These are phyloP conservation scores for Kuraishia borneana DNA, from an alignment of 805 yeast genomes.

Conservation along the genomic window DNA sequence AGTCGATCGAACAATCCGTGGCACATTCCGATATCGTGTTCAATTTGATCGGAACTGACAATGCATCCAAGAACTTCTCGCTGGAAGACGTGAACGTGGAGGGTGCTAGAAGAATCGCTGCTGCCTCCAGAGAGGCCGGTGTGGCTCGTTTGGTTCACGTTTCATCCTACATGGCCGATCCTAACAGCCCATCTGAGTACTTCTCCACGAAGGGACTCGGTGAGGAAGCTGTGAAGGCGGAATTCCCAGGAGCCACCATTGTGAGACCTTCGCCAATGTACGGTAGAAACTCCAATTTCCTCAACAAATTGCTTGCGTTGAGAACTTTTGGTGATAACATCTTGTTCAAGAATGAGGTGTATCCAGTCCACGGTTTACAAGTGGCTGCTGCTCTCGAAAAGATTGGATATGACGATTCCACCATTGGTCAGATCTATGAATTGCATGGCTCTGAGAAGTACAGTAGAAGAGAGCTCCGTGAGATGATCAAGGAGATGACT, in stretches of 20 bases:
- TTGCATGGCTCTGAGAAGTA: slow-evolving; percentile 62
- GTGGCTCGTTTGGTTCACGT: slow-evolving; percentile 72
- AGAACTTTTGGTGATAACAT: slow-evolving; percentile 53
- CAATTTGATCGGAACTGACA: slow-evolving; percentile 70
- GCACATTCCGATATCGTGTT: slow-evolving; percentile 74
- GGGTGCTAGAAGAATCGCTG: slow-evolving; percentile 66
- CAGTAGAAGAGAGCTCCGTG: slow-evolving; percentile 52
- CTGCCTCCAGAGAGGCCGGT: slow-evolving; percentile 55
- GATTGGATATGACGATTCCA: slow-evolving; percentile 73
- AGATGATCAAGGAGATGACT: slow-evolving; percentile 44
- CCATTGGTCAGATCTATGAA: slow-evolving; percentile 68
- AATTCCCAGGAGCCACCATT: slow-evolving; percentile 66
- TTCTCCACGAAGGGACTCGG: slow-evolving; percentile 73
- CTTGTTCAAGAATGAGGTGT: slow-evolving; percentile 50
- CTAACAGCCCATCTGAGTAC: slow-evolving; percentile 55
- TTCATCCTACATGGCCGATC: slow-evolving; percentile 67
- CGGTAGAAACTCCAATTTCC: slow-evolving; percentile 63
- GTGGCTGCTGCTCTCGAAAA: slow-evolving; percentile 71
- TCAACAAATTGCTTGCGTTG: slow-evolving; percentile 47
- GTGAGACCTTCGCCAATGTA: slow-evolving; percentile 79
- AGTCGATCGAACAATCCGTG: slow-evolving; percentile 67
- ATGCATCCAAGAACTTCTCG: slow-evolving; percentile 66
- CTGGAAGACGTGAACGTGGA: slow-evolving; percentile 81
- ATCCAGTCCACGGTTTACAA: slow-evolving; percentile 69
- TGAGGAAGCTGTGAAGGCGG: slow-evolving; percentile 58